These are phyloP conservation scores for Penicillium antarcticum DNA, from an alignment of 495 filamentous ascomycete genomes.

Conservation along the genomic window DNA sequence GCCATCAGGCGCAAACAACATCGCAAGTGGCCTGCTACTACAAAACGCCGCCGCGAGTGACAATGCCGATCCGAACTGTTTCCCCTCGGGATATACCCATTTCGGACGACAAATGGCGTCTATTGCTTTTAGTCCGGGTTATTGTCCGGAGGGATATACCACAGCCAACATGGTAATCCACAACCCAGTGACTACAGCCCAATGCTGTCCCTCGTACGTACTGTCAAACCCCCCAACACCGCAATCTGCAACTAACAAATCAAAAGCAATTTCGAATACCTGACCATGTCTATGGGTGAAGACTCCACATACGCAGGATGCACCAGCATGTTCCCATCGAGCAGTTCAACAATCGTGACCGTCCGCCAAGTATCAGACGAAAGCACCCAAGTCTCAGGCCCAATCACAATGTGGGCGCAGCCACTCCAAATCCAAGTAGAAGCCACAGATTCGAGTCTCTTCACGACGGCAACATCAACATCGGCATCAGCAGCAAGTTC, in stretches of 20 bases:
- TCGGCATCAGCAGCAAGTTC: not conserved
- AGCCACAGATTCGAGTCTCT: constrained; percentile 6
- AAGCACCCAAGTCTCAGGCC: constrained; percentile 9
- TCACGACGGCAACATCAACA: not conserved
- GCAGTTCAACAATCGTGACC: constrained; percentile 5
- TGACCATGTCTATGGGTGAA: not conserved
- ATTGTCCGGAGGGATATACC: constrained; percentile 18
- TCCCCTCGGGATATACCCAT: constrained; percentile 11
- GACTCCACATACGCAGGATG: not conserved
- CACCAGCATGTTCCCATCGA: not conserved
- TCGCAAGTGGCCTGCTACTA: constrained; percentile 9
- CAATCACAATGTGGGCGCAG: constrained; percentile 28
- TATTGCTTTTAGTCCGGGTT: constrained; percentile 15
- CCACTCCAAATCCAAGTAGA: constrained; percentile 13
- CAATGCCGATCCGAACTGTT: constrained; percentile 5
- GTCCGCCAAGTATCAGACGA: not conserved
- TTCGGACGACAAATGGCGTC: not conserved
- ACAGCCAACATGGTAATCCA: constrained; percentile 11
- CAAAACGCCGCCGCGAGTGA: constrained; percentile 14
- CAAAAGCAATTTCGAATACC: not conserved
- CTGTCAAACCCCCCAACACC: too few relatives aligned
- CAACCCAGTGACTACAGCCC: constrained; percentile 7
- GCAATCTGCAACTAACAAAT: not conserved
- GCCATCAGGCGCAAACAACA: constrained; percentile 1
- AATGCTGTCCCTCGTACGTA: constrained; percentile 18